Percentiles rank a stretch among this genome's conserved stretches.
Evolutionary conservation across 371 early-diverging fungal genomes (phyloP).

Genomic region (Mucor lusitanicus): DNA sequence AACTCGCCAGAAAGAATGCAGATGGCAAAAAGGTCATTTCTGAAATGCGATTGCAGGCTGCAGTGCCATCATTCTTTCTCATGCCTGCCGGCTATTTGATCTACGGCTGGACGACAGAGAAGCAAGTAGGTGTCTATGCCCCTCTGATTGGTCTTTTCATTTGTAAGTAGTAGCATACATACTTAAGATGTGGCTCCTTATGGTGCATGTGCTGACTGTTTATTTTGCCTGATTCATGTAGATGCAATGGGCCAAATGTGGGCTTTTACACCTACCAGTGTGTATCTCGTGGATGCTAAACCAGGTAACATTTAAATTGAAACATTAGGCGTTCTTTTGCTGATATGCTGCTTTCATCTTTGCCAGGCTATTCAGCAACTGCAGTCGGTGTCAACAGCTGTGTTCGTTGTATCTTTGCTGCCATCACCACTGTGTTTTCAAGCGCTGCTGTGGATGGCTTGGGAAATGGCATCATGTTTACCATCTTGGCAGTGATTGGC

Average conservation of each 20-base stretch:
- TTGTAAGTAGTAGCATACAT: slow-evolving; percentile 46
- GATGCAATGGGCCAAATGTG: slow-evolving; percentile 40
- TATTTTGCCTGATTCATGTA: slow-evolving; percentile 5
- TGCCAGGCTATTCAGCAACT: slow-evolving; percentile 43
- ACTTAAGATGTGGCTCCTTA: background rate
- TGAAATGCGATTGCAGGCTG: slow-evolving; percentile 50
- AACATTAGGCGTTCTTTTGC: background rate
- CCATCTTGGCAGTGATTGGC: slow-evolving; percentile 27
- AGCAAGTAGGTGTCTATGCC: slow-evolving; percentile 37
- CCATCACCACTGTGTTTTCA: slow-evolving; percentile 37
- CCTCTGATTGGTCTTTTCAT: slow-evolving; percentile 55
- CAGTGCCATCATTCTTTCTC: slow-evolving; percentile 46
- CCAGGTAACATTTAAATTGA: slow-evolving; percentile 28
- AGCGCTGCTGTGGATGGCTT: slow-evolving; percentile 19
- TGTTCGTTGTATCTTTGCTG: slow-evolving; percentile 43
- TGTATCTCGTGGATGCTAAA: slow-evolving; percentile 57
- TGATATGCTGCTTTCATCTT: background rate
- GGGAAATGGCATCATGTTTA: slow-evolving; percentile 32
- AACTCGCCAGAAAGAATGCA: slow-evolving; percentile 14
- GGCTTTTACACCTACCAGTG: slow-evolving; percentile 53
- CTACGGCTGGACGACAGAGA: slow-evolving; percentile 56
- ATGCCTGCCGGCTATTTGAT: slow-evolving; percentile 56
- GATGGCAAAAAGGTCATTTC: slow-evolving; percentile 18
- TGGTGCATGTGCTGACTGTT: background rate
- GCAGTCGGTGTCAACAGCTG: slow-evolving; percentile 57